phyloP scores from a whole-genome alignment of 2,329 filamentous ascomycete genomes.

The Trichoderma koningii region DNA sequence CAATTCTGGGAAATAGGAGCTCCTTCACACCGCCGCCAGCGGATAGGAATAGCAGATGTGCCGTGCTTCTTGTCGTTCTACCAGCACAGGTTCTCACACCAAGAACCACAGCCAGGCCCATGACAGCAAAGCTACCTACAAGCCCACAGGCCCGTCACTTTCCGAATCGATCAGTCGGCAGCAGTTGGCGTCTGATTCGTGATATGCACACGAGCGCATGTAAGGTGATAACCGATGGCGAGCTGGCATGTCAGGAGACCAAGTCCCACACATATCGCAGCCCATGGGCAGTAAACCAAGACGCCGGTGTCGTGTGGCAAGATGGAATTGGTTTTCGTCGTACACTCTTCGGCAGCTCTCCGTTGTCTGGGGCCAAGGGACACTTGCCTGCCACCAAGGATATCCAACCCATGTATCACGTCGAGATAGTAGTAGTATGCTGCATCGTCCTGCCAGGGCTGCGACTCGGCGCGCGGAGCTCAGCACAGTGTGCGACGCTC shows the following conservation, averaged over 20 bases:
- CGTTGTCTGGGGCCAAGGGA: not conserved
- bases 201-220: too few relatives aligned
- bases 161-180: not conserved
- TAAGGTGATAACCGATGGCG: not conserved
- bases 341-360: slow-evolving; percentile 8
- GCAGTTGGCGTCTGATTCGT: slow-evolving; percentile 5
- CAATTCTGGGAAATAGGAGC: slow-evolving; percentile 16
- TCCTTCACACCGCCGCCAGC: slow-evolving; percentile 11
- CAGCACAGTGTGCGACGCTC: slow-evolving; percentile 5
- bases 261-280: slow-evolving; percentile 1
- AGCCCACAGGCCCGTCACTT: slow-evolving; percentile 1
- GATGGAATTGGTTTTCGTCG: not conserved
- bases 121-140: not conserved
- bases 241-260: not conserved
- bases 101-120: not conserved
- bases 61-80: not conserved
- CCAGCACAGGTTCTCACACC: not conserved
- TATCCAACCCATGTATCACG: slow-evolving; percentile 3
- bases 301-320: slow-evolving; percentile 8
- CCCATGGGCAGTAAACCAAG: slow-evolving; percentile 1
- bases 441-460: not conserved
- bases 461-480: not conserved
- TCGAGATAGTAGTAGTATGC: slow-evolving; percentile 7
- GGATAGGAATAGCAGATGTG: not conserved
- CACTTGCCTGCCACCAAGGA: not conserved